phyloP scores from a whole-genome alignment of 106 monocot species.

The Cymbidium sinense region DNA sequence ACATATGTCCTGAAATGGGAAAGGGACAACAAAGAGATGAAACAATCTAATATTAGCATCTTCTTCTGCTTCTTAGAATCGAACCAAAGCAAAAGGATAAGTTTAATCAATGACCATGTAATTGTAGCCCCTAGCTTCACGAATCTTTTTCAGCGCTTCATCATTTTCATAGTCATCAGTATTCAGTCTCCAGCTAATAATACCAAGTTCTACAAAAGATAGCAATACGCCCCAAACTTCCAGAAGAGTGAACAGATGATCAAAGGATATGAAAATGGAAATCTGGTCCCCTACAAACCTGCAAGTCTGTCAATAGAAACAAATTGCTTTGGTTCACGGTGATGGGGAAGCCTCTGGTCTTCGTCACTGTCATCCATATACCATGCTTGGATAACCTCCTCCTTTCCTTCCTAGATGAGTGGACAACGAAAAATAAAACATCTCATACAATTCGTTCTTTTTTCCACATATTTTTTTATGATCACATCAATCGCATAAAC shows the following conservation, averaged over 20 bases:
- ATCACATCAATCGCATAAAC: background rate
- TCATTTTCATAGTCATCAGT: slow-evolving; percentile 65
- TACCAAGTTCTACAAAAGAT: slow-evolving; percentile 64
- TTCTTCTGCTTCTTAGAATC: background rate
- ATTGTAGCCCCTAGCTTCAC: slow-evolving; percentile 77
- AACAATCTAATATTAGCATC: background rate
- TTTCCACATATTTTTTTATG: background rate
- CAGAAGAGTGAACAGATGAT: background rate
- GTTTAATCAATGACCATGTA: slow-evolving; percentile 42
- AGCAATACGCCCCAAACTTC: background rate
- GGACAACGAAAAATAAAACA: background rate
- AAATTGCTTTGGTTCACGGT: slow-evolving; percentile 76
- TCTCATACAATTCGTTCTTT: background rate
- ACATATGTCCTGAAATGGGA: slow-evolving; percentile 59
- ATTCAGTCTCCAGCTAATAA: slow-evolving; percentile 73
- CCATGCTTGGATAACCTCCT: slow-evolving; percentile 85
- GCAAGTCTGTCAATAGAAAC: slow-evolving; percentile 63
- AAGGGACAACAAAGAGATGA: background rate
- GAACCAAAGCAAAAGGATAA: too few species aligned
- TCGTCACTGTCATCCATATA: slow-evolving; percentile 88
- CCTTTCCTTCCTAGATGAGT: slow-evolving; percentile 58
- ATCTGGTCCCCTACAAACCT: slow-evolving; percentile 29
- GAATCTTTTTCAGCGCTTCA: slow-evolving; percentile 78
- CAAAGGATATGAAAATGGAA: background rate
- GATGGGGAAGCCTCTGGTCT: slow-evolving; percentile 95